Conservation (phyloP, 2,329 filamentous ascomycete species). For the Neophaeococcomyces aloes region DNA sequence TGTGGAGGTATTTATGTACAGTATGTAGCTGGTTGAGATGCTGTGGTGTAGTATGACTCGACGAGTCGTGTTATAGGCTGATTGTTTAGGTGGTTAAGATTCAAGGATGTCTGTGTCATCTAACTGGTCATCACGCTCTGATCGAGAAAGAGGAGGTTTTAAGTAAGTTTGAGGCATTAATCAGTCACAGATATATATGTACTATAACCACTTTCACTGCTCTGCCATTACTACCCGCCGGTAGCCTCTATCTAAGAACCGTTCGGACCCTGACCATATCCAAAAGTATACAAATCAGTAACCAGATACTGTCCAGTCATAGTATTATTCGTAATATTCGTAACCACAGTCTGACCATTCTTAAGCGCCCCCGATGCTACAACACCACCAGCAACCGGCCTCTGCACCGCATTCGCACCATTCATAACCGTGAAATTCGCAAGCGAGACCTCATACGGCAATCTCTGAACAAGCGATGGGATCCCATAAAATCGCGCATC, state of each 20-base stretch:
- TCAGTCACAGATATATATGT: neutral
- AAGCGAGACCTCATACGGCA: constrained; percentile 54
- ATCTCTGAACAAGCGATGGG: constrained; percentile 49
- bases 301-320: constrained; percentile 26
- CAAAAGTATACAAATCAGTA: constrained; percentile 16
- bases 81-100: too few species aligned
- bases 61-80: too few species aligned
- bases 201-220: constrained; percentile 15
- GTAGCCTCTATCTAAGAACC: constrained; percentile 5
- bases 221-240: constrained; percentile 14
- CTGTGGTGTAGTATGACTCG: too few species aligned
- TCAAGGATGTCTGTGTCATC: too few species aligned
- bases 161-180: too few species aligned
- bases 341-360: constrained; percentile 24
- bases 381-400: constrained; percentile 27
- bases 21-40: too few species aligned
- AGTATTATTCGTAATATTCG: constrained; percentile 28
- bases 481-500: constrained; percentile 56
- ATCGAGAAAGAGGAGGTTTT: too few species aligned
- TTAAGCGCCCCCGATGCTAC: constrained; percentile 34
- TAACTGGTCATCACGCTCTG: too few species aligned
- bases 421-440: constrained; percentile 59
- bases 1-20: too few species aligned
- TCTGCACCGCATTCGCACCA: constrained; percentile 49
- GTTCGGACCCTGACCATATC: neutral